Percentiles rank a stretch among this genome's conserved stretches.
phyloP scores from a whole-genome alignment of 2,329 filamentous ascomycete species.

The Aspergillus felis region DNA sequence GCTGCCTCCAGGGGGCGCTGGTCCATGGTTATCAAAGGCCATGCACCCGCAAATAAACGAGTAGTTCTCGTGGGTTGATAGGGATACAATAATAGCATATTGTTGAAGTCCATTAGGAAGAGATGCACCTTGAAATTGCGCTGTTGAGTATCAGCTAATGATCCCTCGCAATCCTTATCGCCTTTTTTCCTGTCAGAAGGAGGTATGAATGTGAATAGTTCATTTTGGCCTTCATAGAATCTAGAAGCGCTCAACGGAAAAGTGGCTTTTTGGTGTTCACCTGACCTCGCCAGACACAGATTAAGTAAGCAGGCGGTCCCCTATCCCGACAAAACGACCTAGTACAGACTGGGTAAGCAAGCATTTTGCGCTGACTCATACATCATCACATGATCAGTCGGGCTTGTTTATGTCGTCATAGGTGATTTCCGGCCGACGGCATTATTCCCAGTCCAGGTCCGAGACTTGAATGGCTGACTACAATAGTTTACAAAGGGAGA shows the following conservation, averaged over 20 bases:
- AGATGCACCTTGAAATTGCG: neutral
- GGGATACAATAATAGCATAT: neutral
- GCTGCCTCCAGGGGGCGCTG: neutral
- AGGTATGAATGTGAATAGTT: neutral
- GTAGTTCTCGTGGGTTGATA: neutral
- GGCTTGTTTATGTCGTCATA: slow-evolving; percentile 9
- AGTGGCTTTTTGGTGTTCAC: neutral
- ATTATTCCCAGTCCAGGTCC: neutral
- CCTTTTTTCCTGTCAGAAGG: neutral
- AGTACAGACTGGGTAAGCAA: neutral
- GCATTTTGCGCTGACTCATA: slow-evolving; percentile 7
- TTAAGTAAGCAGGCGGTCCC: slow-evolving; percentile 10
- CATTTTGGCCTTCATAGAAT: neutral
- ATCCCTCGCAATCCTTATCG: neutral
- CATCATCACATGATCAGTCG: slow-evolving; percentile 6
- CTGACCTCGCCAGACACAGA: neutral
- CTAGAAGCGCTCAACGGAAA: neutral
- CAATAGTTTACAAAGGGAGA: neutral
- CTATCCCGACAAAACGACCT: neutral
- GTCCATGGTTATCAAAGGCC: neutral
- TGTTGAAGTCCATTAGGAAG: neutral
- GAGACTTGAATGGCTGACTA: neutral
- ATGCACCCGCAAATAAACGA: neutral
- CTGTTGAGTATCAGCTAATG: neutral
- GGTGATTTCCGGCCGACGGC: neutral